phyloP scores from a whole-genome alignment of 2,329 filamentous ascomycete genomes.

The Trichoderma koningiopsis region DNA sequence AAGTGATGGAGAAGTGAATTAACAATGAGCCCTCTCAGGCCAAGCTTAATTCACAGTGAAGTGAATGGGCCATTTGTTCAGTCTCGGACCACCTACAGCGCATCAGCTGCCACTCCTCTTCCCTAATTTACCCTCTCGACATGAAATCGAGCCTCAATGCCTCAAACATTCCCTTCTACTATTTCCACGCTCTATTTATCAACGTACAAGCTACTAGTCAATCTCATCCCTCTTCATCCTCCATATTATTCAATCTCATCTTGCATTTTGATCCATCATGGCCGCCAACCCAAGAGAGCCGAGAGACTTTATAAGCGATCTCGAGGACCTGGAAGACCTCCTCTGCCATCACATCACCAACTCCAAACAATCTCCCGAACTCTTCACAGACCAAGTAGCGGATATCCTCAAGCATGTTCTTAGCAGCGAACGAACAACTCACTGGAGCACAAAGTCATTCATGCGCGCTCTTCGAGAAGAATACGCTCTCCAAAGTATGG shows the following conservation, averaged over 20 bases:
- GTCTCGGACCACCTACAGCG: background rate
- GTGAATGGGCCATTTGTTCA: background rate
- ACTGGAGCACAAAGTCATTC: slow-evolving; percentile 24
- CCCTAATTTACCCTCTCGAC: background rate
- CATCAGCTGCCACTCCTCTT: background rate
- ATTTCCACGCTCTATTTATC: background rate
- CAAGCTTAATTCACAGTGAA: background rate
- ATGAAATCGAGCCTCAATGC: background rate
- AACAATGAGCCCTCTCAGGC: background rate
- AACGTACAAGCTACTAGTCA: background rate
- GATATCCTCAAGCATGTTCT: slow-evolving; percentile 10
- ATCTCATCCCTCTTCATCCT: background rate
- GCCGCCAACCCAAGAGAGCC: background rate
- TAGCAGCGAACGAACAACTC: background rate
- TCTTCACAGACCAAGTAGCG: background rate
- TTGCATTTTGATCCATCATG: background rate
- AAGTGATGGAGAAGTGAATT: background rate
- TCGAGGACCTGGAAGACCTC: slow-evolving; percentile 20
- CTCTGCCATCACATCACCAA: slow-evolving; percentile 20
- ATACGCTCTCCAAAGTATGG: slow-evolving; percentile 7
- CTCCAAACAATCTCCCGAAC: background rate
- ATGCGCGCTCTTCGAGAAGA: slow-evolving; percentile 17
- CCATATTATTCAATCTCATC: background rate
- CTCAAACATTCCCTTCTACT: background rate
- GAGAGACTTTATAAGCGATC: slow-evolving; percentile 12